These are phyloP conservation scores for Wakefieldia striispora DNA, from an alignment of 768 basidiomycete species.

Conservation along the genomic window DNA sequence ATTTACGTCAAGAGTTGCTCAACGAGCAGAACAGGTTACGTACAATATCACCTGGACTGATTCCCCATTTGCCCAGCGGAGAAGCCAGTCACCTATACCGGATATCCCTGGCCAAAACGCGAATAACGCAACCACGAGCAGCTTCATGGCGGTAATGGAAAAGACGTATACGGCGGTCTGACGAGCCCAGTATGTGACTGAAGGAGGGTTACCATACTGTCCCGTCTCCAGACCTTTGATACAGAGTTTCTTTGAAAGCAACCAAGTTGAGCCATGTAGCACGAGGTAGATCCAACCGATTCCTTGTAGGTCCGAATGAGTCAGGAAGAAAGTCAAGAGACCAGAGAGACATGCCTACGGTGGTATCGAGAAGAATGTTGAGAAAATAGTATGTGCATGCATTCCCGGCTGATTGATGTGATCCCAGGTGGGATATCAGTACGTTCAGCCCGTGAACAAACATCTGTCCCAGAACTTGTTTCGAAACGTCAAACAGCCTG, in stretches of 20 bases:
- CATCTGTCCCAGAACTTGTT: constrained; percentile 85
- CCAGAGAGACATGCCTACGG: constrained; percentile 55
- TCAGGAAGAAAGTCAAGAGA: constrained; percentile 5
- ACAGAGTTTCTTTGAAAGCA: constrained; percentile 61
- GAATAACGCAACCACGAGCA: constrained; percentile 79
- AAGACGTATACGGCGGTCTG: constrained; percentile 83
- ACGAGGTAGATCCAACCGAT: constrained; percentile 79
- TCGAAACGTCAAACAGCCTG: constrained; percentile 91
- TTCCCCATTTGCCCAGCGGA: constrained; percentile 75
- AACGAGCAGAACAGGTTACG: constrained; percentile 30
- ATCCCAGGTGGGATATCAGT: constrained; percentile 74
- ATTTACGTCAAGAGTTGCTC: constrained; percentile 5
- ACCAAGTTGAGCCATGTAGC: constrained; percentile 59
- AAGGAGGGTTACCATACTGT: constrained; percentile 85
- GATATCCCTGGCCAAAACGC: constrained; percentile 69
- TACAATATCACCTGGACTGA: constrained; percentile 78
- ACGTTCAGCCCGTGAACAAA: constrained; percentile 80
- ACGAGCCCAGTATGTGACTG: constrained; percentile 65
- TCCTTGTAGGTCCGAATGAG: constrained; percentile 38
- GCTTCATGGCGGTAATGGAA: constrained; percentile 83
- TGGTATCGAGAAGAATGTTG: constrained; percentile 80
- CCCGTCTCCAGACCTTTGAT: constrained; percentile 84
- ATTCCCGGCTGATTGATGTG: constrained; percentile 67
- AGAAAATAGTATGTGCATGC: constrained; percentile 93
- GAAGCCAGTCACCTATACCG: constrained; percentile 78